Evolutionary conservation across 768 basidiomycete genomes (phyloP).

Genomic region (Gloeophyllum trabeum): DNA sequence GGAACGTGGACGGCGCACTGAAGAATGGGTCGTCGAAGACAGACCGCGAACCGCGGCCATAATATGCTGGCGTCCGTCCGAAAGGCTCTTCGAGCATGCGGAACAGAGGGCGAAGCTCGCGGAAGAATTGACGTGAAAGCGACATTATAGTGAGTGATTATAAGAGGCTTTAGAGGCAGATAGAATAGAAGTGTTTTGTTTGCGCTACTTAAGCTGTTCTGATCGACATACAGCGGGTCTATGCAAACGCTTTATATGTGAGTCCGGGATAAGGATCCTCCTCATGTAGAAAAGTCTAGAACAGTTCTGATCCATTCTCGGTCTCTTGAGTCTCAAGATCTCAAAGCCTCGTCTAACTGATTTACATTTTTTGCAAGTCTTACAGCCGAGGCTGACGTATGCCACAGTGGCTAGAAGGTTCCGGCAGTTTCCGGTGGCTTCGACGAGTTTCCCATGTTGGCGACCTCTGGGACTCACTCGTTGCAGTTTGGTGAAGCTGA

Average conservation of each 20-base stretch:
- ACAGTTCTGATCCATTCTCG: background rate
- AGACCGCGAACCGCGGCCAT: slow-evolving; percentile 21
- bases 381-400: no score
- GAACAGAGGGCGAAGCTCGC: slow-evolving; percentile 67
- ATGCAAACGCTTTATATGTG: no score
- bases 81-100: slow-evolving; percentile 69
- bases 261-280: background rate
- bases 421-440: no score
- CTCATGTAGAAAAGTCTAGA: background rate
- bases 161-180: background rate
- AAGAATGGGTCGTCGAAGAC: slow-evolving; percentile 43
- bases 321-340: no score
- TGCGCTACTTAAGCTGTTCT: background rate
- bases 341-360: no score
- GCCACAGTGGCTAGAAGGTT: no score
- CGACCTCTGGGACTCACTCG: no score
- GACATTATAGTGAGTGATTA: slow-evolving; percentile 34
- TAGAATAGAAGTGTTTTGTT: background rate
- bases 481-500: no score
- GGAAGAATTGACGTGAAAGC: slow-evolving; percentile 49
- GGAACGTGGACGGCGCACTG: slow-evolving; percentile 17
- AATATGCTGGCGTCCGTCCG: slow-evolving; percentile 20
- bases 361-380: no score
- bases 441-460: no score
- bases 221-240: no score